Evolutionary conservation across 257 asterid species (phyloP).

Genomic region (Penstemon davidsonii): DNA sequence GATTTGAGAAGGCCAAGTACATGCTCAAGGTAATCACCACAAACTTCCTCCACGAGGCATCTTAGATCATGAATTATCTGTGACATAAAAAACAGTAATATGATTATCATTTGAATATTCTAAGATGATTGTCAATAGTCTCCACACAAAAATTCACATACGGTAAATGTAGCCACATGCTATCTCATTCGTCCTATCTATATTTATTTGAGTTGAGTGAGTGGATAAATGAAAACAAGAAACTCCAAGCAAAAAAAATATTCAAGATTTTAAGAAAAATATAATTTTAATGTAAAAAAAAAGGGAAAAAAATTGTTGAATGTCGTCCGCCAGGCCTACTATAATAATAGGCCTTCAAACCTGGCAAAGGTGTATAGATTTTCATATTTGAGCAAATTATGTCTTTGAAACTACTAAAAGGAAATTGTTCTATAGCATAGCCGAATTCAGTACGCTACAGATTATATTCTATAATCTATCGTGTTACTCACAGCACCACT

Average conservation of each 20-base stretch:
- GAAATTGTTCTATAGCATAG: neutral
- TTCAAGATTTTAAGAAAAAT: constrained; percentile 6
- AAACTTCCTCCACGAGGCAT: constrained; percentile 63
- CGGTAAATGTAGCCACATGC: neutral
- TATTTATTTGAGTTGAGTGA: neutral
- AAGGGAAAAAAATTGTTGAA: neutral
- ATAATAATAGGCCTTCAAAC: constrained; percentile 3
- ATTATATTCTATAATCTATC: neutral
- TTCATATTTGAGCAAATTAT: constrained; percentile 1
- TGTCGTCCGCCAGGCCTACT: neutral
- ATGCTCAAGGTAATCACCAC: constrained; percentile 62
- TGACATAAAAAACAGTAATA: constrained; percentile 25
- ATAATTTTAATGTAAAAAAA: neutral
- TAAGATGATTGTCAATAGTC: neutral
- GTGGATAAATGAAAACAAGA: constrained; percentile 1
- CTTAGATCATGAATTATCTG: constrained; percentile 83
- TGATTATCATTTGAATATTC: neutral
- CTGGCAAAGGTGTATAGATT: neutral
- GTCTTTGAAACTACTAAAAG: neutral
- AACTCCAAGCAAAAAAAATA: neutral
- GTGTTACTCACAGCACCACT: neutral
- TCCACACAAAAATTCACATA: neutral
- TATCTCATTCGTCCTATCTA: constrained; percentile 18
- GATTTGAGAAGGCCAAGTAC: constrained; percentile 71
- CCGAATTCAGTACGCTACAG: neutral